These are phyloP conservation scores for Rhizophagus clarus DNA, from an alignment of 192 early-diverging fungal genomes.

Conservation along the genomic window DNA sequence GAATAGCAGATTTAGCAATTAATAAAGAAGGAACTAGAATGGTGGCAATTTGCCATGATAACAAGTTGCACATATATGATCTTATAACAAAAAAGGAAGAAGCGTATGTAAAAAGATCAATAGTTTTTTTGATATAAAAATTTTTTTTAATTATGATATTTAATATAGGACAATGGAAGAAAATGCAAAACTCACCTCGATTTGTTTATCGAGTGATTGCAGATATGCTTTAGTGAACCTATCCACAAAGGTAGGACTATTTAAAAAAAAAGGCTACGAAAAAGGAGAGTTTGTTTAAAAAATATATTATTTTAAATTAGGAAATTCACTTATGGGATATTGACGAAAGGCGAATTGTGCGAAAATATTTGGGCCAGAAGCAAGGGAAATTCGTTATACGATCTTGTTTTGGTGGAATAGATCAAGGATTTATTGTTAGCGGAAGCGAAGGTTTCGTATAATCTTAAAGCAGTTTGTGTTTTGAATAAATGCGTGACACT, in stretches of 20 bases:
- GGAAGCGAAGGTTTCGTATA: constrained; percentile 83
- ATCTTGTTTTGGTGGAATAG: constrained; percentile 85
- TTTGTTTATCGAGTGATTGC: constrained; percentile 48
- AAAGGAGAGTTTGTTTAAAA: not conserved
- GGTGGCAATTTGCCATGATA: constrained; percentile 65
- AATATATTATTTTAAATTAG: constrained; percentile 37
- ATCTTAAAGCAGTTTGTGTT: not conserved
- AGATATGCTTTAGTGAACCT: constrained; percentile 57
- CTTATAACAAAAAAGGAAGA: constrained; percentile 27
- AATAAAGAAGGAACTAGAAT: constrained; percentile 59
- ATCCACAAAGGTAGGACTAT: constrained; percentile 45
- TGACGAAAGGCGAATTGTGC: constrained; percentile 62
- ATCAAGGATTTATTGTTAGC: constrained; percentile 81
- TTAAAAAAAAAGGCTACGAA: not conserved
- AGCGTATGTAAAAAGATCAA: constrained; percentile 5
- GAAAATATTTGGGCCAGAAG: constrained; percentile 79
- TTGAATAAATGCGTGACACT: constrained; percentile 1
- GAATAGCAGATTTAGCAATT: constrained; percentile 68
- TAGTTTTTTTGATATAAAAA: not conserved
- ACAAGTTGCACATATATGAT: constrained; percentile 44
- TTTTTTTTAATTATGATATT: not conserved
- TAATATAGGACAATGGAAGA: constrained; percentile 41
- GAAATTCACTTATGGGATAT: constrained; percentile 93
- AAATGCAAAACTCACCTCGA: constrained; percentile 40
- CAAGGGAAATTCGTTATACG: constrained; percentile 90